Evolutionary conservation across 2,329 filamentous ascomycete species (phyloP), one percentile per base, ranked within the genome.

Genomic region (Pestalotiopsis sp.): DNA sequence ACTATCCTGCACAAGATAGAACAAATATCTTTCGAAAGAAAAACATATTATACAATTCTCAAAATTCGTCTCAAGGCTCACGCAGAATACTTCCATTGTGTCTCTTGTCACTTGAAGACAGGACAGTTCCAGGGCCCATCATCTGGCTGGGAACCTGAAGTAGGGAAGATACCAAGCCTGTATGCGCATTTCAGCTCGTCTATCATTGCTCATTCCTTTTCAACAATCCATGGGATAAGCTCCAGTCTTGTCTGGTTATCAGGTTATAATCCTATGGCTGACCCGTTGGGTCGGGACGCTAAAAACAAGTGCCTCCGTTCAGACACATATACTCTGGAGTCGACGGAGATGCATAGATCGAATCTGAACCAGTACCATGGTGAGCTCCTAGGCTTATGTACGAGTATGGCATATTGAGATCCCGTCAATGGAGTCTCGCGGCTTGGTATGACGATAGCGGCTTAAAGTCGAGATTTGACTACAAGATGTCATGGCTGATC

Each of bases 231-330:
- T 52, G 45, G 45, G 11, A 52, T 7, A 52, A 52, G 45, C 17
- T 52, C 45, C 11, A 17, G 45, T 52, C n/a, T 20, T n/a, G 45
- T 14, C 6, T n/a, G 17, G n/a, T n/a, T 49, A 14, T 49, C 7
- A n/a, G 17, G n/a, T n/a, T 49, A 14, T 49, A n/a, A n/a, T 14
- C 45, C 14, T 49, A 5, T 49, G 14, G n/a, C 45, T 59, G 45
- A 52, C 45, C 57, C 57, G 20, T 25, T 59, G 57, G 57, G 17
- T 59, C 27, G 57, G 57, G 23, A 59, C 57, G 57, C 57, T 59
- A 59, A 36, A 11, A 59, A 60, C 45, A 52, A 52, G 45, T 52
- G n/a, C 17, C 45, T 36, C 31, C 31, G 31, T 36, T 36, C 31
- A 36, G 31, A 36, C 7, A 36, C 31, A 36, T 36, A 36, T 36